These are phyloP conservation scores for Fusarium cicatricum DNA, from an alignment of 2,329 filamentous ascomycete genomes.

Conservation along the genomic window DNA sequence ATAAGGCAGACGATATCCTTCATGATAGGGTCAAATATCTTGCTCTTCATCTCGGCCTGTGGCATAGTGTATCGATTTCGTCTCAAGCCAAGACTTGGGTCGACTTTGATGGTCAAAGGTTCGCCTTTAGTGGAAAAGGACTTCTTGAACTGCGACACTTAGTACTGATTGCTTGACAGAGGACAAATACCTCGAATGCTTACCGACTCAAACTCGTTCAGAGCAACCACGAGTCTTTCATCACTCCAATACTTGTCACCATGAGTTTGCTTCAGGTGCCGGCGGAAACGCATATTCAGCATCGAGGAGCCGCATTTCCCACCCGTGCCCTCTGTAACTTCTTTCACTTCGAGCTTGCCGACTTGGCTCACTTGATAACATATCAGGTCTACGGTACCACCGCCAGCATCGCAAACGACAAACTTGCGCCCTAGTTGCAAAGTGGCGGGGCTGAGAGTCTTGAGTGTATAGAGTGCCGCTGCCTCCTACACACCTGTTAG, in stretches of 20 bases:
- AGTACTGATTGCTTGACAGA: constrained; percentile 9
- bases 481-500: constrained; percentile 51
- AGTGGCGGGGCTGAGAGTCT: constrained; percentile 52
- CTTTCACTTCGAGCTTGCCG: constrained; percentile 55
- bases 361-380: constrained; percentile 58
- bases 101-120: constrained; percentile 48
- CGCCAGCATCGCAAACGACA: constrained; percentile 63
- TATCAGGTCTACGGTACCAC: constrained; percentile 63
- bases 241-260: constrained; percentile 54
- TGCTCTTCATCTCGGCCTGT: constrained; percentile 72
- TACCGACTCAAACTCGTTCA: constrained; percentile 54
- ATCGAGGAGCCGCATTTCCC: constrained; percentile 59
- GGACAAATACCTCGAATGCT: constrained; percentile 51
- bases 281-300: constrained; percentile 57
- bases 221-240: constrained; percentile 50
- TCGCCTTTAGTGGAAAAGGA: constrained; percentile 48
- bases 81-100: constrained; percentile 45
- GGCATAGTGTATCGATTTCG: constrained; percentile 46
- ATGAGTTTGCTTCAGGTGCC: constrained; percentile 54
- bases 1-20: constrained; percentile 55
- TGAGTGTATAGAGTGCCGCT: constrained; percentile 59
- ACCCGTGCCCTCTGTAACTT: constrained; percentile 59
- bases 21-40: constrained; percentile 53
- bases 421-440: constrained; percentile 57
- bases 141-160: constrained; percentile 48